Evolutionary conservation across 805 yeast genomes (phyloP).

Genomic region (Candida ortonii): DNA sequence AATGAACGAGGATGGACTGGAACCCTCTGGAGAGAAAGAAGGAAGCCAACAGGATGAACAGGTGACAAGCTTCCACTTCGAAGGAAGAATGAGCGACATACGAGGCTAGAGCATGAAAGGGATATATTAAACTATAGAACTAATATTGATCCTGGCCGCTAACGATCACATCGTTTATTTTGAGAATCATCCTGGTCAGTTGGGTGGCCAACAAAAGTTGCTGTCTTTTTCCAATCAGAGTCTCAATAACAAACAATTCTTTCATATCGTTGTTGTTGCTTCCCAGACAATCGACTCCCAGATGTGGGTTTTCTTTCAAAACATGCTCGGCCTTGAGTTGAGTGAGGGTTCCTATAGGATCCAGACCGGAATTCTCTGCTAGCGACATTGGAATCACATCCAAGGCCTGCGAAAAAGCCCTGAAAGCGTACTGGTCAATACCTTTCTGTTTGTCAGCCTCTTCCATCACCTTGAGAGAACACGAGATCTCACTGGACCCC

Average conservation of each 20-base stretch:
- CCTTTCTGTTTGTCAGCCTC: slow-evolving; percentile 94
- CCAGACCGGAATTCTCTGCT: slow-evolving; percentile 95
- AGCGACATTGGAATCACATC: slow-evolving; percentile 91
- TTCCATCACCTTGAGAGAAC: slow-evolving; percentile 85
- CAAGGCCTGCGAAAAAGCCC: slow-evolving; percentile 88
- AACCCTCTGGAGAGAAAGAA: background rate
- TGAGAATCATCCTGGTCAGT: slow-evolving; percentile 94
- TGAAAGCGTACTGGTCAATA: slow-evolving; percentile 96
- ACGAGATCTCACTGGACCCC: slow-evolving; percentile 95
- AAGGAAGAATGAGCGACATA: slow-evolving; percentile 28
- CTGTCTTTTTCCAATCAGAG: slow-evolving; percentile 95
- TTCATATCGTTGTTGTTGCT: slow-evolving; percentile 89
- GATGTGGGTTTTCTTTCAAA: slow-evolving; percentile 59
- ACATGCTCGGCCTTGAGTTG: slow-evolving; percentile 81
- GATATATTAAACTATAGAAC: too few relatives aligned
- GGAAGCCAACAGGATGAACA: slow-evolving; percentile 12
- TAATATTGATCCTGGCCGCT: slow-evolving; percentile 37
- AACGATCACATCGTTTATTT: slow-evolving; percentile 93
- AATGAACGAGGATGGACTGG: background rate
- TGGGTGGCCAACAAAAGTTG: slow-evolving; percentile 95
- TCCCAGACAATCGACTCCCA: slow-evolving; percentile 95
- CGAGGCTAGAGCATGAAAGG: slow-evolving; percentile 2
- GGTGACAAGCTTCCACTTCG: slow-evolving; percentile 24
- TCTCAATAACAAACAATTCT: slow-evolving; percentile 91
- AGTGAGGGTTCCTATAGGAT: slow-evolving; percentile 88